Conservation (phyloP, 305 asterid species). For the Fraxinus velutina region DNA sequence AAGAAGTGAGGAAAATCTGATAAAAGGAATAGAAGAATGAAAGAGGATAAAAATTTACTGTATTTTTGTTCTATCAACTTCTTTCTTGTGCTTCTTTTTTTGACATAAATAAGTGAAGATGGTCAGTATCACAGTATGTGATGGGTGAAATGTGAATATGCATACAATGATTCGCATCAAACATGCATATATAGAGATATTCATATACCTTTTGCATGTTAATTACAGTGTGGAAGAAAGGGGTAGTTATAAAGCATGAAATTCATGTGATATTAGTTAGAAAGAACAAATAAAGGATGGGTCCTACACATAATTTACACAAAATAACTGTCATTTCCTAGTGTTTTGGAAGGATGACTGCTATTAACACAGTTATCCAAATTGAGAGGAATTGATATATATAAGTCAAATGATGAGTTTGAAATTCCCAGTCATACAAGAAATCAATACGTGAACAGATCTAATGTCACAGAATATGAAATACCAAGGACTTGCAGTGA, state of each 20-base stretch:
- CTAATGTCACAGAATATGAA: neutral
- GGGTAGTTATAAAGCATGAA: neutral
- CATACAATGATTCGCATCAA: slow-evolving; percentile 12
- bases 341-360: neutral
- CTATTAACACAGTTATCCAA: neutral
- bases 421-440: neutral
- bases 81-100: neutral
- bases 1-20: neutral
- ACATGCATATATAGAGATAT: neutral
- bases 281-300: neutral
- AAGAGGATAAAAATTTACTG: neutral
- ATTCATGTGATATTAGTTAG: neutral
- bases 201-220: neutral
- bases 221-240: neutral
- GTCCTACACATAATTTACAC: neutral
- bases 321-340: neutral
- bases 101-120: neutral
- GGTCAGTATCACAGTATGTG: neutral
- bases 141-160: neutral
- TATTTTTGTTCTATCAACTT: neutral
- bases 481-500: neutral
- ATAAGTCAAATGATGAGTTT: neutral
- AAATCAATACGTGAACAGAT: neutral
- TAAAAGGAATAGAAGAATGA: slow-evolving; percentile 1
- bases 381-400: neutral